Percentiles rank a stretch among this genome's conserved stretches.
phyloP scores from a whole-genome alignment of 352 stramenopile genomes.

The Phytophthora fragariaefolia region DNA sequence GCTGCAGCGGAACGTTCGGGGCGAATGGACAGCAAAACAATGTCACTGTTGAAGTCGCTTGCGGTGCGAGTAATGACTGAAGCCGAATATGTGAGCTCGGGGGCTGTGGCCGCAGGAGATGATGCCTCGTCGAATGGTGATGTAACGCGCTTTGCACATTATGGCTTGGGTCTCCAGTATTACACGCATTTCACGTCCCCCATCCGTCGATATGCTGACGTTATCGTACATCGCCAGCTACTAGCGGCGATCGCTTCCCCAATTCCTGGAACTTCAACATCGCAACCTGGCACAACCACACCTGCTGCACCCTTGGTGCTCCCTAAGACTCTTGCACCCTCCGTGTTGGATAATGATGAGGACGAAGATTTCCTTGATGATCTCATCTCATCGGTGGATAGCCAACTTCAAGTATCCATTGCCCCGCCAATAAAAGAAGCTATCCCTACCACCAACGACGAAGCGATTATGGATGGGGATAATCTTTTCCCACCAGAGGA shows the following conservation, averaged over 20 bases:
- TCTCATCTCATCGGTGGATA: constrained; percentile 69
- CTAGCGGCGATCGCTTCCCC: constrained; percentile 55
- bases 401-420: constrained; percentile 49
- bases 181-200: constrained; percentile 95
- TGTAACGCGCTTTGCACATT: constrained; percentile 80
- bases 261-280: neutral
- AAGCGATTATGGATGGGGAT: constrained; percentile 24
- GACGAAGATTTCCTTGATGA: constrained; percentile 72
- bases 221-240: constrained; percentile 92
- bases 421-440: neutral
- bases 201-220: constrained; percentile 91
- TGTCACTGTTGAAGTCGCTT: constrained; percentile 93
- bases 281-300: neutral
- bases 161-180: constrained; percentile 87
- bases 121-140: constrained; percentile 51
- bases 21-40: constrained; percentile 79
- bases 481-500: constrained; percentile 60
- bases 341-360: constrained; percentile 60
- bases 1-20: constrained; percentile 58
- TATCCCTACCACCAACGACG: constrained; percentile 1
- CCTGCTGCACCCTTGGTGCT: constrained; percentile 28
- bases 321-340: constrained; percentile 57
- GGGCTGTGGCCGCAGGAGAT: constrained; percentile 46
- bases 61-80: constrained; percentile 95
- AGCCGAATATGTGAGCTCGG: constrained; percentile 92